phyloP scores from a whole-genome alignment of 371 early-diverging fungal species.

The Mucor lusitanicus region DNA sequence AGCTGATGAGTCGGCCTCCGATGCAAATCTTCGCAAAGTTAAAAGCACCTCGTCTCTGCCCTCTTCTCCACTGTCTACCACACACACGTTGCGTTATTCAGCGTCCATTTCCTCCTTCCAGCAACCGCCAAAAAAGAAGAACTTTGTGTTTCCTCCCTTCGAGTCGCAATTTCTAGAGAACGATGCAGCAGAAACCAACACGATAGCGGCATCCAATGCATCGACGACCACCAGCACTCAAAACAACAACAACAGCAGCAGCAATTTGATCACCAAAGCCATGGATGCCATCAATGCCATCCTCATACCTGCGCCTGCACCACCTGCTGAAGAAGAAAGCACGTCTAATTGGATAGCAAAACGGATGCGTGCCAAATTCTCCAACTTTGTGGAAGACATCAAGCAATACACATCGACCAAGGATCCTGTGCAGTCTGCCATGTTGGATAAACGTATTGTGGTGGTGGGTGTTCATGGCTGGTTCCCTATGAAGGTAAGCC shows the following conservation, averaged over 20 bases:
- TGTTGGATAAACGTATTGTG: conserved; percentile 50
- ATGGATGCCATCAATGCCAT: conserved; percentile 19
- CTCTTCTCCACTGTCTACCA: neutral
- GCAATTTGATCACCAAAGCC: conserved; percentile 6
- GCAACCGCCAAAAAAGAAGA: conserved; percentile 9
- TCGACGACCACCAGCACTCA: conserved; percentile 1
- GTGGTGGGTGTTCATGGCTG: conserved; percentile 90
- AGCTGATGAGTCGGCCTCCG: neutral
- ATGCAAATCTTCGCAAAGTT: neutral
- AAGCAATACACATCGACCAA: conserved; percentile 8
- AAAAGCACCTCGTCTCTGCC: conserved; percentile 16
- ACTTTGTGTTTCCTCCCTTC: conserved; percentile 35
- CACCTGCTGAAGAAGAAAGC: conserved; percentile 8
- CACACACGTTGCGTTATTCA: conserved; percentile 5
- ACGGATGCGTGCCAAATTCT: conserved; percentile 24
- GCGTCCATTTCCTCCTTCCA: conserved; percentile 10
- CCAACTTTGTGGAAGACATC: conserved; percentile 36
- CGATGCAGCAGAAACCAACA: neutral
- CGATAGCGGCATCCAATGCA: neutral
- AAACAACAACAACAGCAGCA: conserved; percentile 2
- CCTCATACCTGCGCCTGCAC: conserved; percentile 5
- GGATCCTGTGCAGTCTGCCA: conserved; percentile 14
- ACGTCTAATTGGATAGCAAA: conserved; percentile 22
- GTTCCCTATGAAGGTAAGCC: conserved; percentile 74
- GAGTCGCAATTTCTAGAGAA: conserved; percentile 24